phyloP scores from a whole-genome alignment of 306 rosid species.

The Cercis canadensis region DNA sequence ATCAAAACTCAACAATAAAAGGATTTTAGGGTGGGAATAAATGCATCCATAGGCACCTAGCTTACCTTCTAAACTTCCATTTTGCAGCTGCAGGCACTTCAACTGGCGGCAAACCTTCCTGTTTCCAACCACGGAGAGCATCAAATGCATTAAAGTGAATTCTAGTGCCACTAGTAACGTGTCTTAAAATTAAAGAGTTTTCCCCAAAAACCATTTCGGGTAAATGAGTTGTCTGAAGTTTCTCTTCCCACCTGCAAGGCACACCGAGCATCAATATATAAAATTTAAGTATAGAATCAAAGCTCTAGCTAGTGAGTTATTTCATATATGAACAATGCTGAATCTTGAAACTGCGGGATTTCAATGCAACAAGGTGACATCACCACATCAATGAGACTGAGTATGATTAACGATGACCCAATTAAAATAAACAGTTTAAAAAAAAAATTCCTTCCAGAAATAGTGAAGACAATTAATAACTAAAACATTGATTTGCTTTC shows the following conservation, averaged over 20 bases:
- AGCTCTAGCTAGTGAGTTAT: neutral
- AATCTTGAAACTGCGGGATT: neutral
- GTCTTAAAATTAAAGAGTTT: slow-evolving; percentile 71
- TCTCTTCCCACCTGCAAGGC: slow-evolving; percentile 81
- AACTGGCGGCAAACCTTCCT: slow-evolving; percentile 94
- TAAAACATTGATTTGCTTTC: neutral
- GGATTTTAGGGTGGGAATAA: slow-evolving; percentile 4
- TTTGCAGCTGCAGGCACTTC: slow-evolving; percentile 98
- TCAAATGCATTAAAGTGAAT: slow-evolving; percentile 89
- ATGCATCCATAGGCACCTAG: slow-evolving; percentile 9
- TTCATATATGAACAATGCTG: neutral
- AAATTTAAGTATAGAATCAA: neutral
- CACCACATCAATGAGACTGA: neutral
- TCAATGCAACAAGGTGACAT: neutral
- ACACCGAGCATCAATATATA: slow-evolving; percentile 32
- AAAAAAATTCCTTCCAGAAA: neutral
- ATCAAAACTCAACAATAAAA: slow-evolving; percentile 12
- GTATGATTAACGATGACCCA: neutral
- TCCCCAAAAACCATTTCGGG: slow-evolving; percentile 99
- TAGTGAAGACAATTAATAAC: neutral
- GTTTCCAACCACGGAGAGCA: slow-evolving; percentile 91
- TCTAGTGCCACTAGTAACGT: slow-evolving; percentile 67
- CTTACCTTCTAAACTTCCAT: slow-evolving; percentile 91
- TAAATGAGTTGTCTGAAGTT: slow-evolving; percentile 80
- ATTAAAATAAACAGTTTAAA: neutral